These are phyloP conservation scores for Schoenoplectus tabernaemontani DNA, from an alignment of 202 grass and related monocot species.

Conservation along the genomic window DNA sequence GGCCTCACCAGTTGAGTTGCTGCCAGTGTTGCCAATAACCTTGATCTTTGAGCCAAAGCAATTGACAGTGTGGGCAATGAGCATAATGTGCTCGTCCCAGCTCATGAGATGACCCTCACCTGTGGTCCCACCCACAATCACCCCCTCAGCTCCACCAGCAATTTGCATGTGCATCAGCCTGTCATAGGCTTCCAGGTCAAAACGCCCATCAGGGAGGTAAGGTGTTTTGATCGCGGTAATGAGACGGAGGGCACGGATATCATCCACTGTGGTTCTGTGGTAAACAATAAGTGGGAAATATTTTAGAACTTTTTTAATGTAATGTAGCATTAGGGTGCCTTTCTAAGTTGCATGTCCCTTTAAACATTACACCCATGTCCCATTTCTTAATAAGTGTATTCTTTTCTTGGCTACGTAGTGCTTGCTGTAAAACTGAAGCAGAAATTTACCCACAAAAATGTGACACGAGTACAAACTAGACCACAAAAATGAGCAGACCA, in stretches of 20 bases:
- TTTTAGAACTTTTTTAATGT: background rate
- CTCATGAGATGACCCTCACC: constrained; percentile 96
- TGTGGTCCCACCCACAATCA: constrained; percentile 86
- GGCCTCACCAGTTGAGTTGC: constrained; percentile 77
- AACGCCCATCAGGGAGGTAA: constrained; percentile 91
- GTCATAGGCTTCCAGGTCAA: constrained; percentile 97
- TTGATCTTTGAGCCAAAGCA: constrained; percentile 89
- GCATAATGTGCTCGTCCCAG: constrained; percentile 99
- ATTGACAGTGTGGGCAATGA: constrained; percentile 86
- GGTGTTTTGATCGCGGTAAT: constrained; percentile 85
- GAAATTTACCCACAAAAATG: background rate
- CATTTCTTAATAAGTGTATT: background rate
- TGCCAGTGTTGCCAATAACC: constrained; percentile 65
- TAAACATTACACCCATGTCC: background rate
- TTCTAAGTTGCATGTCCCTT: background rate
- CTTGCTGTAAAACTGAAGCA: background rate
- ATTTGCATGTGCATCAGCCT: constrained; percentile 72
- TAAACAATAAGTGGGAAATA: background rate
- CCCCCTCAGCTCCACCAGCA: constrained; percentile 61
- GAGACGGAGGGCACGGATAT: constrained; percentile 55
- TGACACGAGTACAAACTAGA: too few species aligned
- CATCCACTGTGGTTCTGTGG: constrained; percentile 60
- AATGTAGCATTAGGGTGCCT: background rate
- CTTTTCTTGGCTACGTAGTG: background rate
- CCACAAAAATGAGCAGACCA: background rate